Evolutionary conservation across 495 filamentous ascomycete species (phyloP), one percentile per base, ranked within the genome.

Genomic region (Talaromyces ruber): DNA sequence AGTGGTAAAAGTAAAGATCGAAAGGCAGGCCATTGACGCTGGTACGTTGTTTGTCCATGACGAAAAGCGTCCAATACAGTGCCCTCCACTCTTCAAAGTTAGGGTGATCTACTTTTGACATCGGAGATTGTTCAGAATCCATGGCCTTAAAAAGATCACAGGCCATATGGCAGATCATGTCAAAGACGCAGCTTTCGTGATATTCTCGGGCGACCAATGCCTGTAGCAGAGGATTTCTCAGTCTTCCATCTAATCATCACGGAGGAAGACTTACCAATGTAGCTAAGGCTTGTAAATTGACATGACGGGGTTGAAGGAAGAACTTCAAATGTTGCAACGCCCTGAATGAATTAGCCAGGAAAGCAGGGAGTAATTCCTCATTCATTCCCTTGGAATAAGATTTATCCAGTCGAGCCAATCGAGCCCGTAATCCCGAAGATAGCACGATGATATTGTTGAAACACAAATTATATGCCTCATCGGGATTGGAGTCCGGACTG

Each of bases 61-160:
- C 47, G 18, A 51, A 51, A 25, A 51, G 47, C 12, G 30, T 34
- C 30, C 30, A 34, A 34, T 34, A 34, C 12, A 34, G 30, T 11
- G 30, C 4, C 12, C 47, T 51, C 47, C 47, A 51, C 14, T 51
- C 47, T 51, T 51, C 47, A 51, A 51, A 51, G 47, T 25, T 51
- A 25, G 47, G 47, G 18, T 51, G 47, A 51, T 25, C 47, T 51
- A 25, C 47, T 51, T 21, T 51, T 16, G 47, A 51, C n/a, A 51
- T 51, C 1, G 47, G 47, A 6, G 47, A 51, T 51, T 51, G 47
- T 16, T 51, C 47, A 51, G 47, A 51, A 14, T 51, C 47, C 47
- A 51, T 51, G 47, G 47, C 47, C 47, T 51, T 51, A 16, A 51
- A 51, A 51, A 51, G 47, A 51, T 51, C 47, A 51, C 47, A 51